These are phyloP conservation scores for Penicillium sp. DNA, from an alignment of 2,329 filamentous ascomycete genomes.

Conservation along the genomic window DNA sequence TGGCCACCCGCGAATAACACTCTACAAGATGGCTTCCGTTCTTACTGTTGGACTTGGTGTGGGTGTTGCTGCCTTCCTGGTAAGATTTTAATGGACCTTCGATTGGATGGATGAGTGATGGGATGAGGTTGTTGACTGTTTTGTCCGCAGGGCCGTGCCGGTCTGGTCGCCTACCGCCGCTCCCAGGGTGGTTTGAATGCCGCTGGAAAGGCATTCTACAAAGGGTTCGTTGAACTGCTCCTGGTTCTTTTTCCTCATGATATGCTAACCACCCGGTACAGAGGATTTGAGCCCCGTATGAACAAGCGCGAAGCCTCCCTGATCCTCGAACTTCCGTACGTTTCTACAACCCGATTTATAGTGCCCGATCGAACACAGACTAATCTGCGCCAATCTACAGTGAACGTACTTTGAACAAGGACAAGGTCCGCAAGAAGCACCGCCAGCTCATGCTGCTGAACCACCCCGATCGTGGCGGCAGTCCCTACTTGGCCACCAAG, in stretches of 20 bases:
- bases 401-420: conserved; percentile 83
- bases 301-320: conserved; percentile 85
- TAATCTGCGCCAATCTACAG: conserved; percentile 48
- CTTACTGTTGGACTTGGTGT: conserved; percentile 48
- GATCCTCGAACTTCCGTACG: conserved; percentile 86
- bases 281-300: conserved; percentile 94
- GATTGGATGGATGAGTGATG: neutral
- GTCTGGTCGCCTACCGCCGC: conserved; percentile 82
- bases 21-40: conserved; percentile 43
- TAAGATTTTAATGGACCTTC: conserved; percentile 48
- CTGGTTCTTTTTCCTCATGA: conserved; percentile 47
- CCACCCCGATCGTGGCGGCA: conserved; percentile 92
- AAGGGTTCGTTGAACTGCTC: conserved; percentile 56
- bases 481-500: conserved; percentile 94
- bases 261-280: conserved; percentile 15
- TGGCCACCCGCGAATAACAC: neutral
- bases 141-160: conserved; percentile 74
- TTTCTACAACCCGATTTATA: conserved; percentile 14
- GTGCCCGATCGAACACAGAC: neutral
- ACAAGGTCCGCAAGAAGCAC: conserved; percentile 94
- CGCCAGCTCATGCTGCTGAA: conserved; percentile 95
- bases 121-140: conserved; percentile 14
- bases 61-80: conserved; percentile 71
- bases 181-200: conserved; percentile 70
- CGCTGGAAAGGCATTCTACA: conserved; percentile 91